phyloP scores from a whole-genome alignment of 768 basidiomycete species.

The Suillus clintonianus region DNA sequence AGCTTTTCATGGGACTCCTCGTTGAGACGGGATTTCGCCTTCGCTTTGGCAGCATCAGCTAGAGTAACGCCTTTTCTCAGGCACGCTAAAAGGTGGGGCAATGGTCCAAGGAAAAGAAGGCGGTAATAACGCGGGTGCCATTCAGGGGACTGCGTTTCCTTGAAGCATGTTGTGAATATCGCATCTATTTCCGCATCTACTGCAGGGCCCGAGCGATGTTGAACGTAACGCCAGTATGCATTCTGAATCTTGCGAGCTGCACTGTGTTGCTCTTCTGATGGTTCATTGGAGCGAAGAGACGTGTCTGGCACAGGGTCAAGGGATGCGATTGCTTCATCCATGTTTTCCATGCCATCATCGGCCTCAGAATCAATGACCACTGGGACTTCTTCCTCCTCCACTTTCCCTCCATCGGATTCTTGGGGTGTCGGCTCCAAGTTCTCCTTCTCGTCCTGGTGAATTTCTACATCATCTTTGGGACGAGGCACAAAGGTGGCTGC shows the following conservation, averaged over 20 bases:
- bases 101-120: conserved; percentile 35
- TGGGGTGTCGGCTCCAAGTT: background rate
- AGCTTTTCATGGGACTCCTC: conserved; percentile 33
- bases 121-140: conserved; percentile 38
- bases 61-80: conserved; percentile 34
- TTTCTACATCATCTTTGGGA: background rate
- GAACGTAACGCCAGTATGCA: conserved; percentile 11
- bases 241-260: conserved; percentile 26
- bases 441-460: background rate
- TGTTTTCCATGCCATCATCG: conserved; percentile 2
- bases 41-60: conserved; percentile 29
- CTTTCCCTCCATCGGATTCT: background rate
- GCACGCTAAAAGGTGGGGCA: conserved; percentile 44
- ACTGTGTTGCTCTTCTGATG: conserved; percentile 23
- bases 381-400: conserved; percentile 5
- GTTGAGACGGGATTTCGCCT: conserved; percentile 27
- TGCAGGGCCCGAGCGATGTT: background rate
- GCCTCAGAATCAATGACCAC: background rate
- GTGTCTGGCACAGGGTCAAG: conserved; percentile 9
- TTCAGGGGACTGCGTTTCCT: conserved; percentile 21
- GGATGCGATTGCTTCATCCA: background rate
- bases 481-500: conserved; percentile 19
- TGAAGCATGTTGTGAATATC: conserved; percentile 31
- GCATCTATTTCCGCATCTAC: conserved; percentile 18
- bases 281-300: conserved; percentile 15